Evolutionary conservation across 495 filamentous ascomycete species (phyloP), one percentile per base, ranked within the genome.

Genomic region (Penicillium turbatum): DNA sequence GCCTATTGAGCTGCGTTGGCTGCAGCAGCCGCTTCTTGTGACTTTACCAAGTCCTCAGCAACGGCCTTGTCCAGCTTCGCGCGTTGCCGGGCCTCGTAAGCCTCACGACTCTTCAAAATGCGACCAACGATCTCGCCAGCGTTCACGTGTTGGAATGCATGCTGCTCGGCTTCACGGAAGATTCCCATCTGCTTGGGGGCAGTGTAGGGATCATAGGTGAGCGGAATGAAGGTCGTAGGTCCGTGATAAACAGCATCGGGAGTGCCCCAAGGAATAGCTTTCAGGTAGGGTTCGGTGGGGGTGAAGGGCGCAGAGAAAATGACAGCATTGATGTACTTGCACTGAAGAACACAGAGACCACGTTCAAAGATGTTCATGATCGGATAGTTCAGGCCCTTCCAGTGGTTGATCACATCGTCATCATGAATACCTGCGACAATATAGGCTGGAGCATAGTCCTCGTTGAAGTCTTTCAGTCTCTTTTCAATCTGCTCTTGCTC

Each of bases 341-440:
- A 99, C 60, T 97, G 93, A 30, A 97, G 79, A 36, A 97, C 93
- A 68, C 93, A 97, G 17, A 99, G 83, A 6, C 90, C 90, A 44
- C 93, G 85, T 77, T 99, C 93, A 61, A 91, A 95, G 35, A 97
- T 90, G 72, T 96, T 97, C 93, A 97, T 99, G 67, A 99, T 97
- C 1, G 93, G 93, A 66, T 97, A 97, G 70, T 99, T 99, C 57
- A 96, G 74, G 9, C 95, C 92, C 72, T 97, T 97, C 87, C 88
- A 92, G 59, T 84, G 69, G 69, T 97, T 97, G 65, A 99, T 93
- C 37, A 92, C 90, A 55, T 85, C 80, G 69, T 99, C 93, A 63
- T 95, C 87, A 64, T 99, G 95, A 26, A 99, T 84, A 24, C 93
- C 93, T 6, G 87, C 90, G 56, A 97, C 82, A 41, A 99, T 79